Evolutionary conservation across 768 basidiomycete genomes (phyloP).

Genomic region (Collybia mongolica): DNA sequence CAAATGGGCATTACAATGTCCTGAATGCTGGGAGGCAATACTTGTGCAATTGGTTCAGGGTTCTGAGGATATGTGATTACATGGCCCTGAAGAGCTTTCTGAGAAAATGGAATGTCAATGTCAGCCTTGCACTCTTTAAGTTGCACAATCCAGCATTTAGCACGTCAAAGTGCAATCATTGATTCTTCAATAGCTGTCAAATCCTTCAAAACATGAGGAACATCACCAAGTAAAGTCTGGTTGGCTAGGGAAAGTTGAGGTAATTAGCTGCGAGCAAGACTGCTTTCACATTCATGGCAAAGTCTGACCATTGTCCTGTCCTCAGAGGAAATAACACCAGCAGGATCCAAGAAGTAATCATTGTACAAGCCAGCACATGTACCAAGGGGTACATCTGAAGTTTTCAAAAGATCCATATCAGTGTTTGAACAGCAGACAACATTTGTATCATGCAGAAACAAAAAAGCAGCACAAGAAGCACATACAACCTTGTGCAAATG

Average conservation of each 20-base stretch:
- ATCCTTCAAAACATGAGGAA: constrained; percentile 26
- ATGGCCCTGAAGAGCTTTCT: constrained; percentile 36
- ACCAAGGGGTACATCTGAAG: background rate
- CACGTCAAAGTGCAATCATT: constrained; percentile 34
- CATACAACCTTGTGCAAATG: background rate
- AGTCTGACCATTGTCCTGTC: background rate
- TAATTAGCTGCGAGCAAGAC: constrained; percentile 1
- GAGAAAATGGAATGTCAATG: constrained; percentile 8
- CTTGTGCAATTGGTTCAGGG: constrained; percentile 19
- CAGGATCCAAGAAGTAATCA: background rate
- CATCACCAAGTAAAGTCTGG: constrained; percentile 22
- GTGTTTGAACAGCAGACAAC: background rate
- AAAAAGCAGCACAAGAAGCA: background rate
- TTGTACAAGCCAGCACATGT: background rate
- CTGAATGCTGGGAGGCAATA: constrained; percentile 34
- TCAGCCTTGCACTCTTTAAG: constrained; percentile 21
- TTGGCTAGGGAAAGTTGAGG: constrained; percentile 32
- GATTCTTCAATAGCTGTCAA: constrained; percentile 36
- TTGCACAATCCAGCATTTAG: constrained; percentile 35
- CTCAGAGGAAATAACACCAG: background rate
- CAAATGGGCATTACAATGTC: constrained; percentile 35
- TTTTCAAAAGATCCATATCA: background rate
- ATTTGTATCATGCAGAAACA: background rate
- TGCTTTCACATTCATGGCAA: background rate
- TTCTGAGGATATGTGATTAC: constrained; percentile 39